Evolutionary conservation across 805 yeast species (phyloP).

Genomic region (Wickerhamomyces subpelliculosus): DNA sequence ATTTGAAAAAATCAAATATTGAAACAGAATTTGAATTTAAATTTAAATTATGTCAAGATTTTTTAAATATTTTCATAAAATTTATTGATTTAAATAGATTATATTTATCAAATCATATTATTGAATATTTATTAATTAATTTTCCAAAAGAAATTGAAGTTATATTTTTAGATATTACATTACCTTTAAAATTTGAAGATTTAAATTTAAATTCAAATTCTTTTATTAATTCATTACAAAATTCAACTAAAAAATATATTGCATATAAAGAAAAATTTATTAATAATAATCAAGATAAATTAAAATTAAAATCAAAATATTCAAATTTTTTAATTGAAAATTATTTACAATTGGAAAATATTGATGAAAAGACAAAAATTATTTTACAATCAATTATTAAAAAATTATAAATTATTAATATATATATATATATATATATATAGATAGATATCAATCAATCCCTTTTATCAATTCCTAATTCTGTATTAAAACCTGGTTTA

Average conservation of each 20-base stretch:
- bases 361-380: slow-evolving; percentile 1
- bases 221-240: slow-evolving; percentile 57
- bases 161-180: slow-evolving; percentile 47
- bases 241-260: slow-evolving; percentile 62
- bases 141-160: slow-evolving; percentile 34
- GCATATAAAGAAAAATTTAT: slow-evolving; percentile 46
- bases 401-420: not conserved
- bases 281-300: slow-evolving; percentile 26
- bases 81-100: slow-evolving; percentile 65
- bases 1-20: slow-evolving; percentile 11
- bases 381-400: slow-evolving; percentile 1
- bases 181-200: slow-evolving; percentile 54
- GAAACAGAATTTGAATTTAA: slow-evolving; percentile 21
- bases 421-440: not conserved
- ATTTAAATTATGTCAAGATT: slow-evolving; percentile 36
- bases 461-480: slow-evolving; percentile 14
- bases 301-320: slow-evolving; percentile 28
- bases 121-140: slow-evolving; percentile 42
- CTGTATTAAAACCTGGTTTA: slow-evolving; percentile 12
- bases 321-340: slow-evolving; percentile 14
- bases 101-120: slow-evolving; percentile 58
- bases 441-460: slow-evolving; percentile 3
- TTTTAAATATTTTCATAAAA: slow-evolving; percentile 56
- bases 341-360: slow-evolving; percentile 13
- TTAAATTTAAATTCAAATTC: slow-evolving; percentile 25